phyloP scores from a whole-genome alignment of 495 filamentous ascomycete genomes.

The Sordaria brevicollis region DNA sequence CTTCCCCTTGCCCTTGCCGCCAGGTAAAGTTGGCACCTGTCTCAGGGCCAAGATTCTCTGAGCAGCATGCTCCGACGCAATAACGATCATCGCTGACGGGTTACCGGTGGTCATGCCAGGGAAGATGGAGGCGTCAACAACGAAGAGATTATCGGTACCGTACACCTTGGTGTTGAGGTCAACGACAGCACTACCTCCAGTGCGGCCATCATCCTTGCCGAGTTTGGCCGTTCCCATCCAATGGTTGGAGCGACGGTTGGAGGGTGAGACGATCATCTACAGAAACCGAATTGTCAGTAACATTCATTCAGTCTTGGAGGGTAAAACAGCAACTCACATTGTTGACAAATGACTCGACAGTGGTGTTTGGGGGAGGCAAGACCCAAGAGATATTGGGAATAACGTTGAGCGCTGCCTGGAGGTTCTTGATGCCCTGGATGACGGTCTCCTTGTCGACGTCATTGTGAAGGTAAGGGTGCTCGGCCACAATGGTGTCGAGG shows the following conservation, averaged over 20 bases:
- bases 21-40: background rate
- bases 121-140: slow-evolving; percentile 56
- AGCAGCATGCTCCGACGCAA: slow-evolving; percentile 46
- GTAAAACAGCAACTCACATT: slow-evolving; percentile 5
- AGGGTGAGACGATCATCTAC: slow-evolving; percentile 39
- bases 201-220: slow-evolving; percentile 55
- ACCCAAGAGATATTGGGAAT: slow-evolving; percentile 46
- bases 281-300: background rate
- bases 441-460: slow-evolving; percentile 40
- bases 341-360: slow-evolving; percentile 45
- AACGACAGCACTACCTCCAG: slow-evolving; percentile 54
- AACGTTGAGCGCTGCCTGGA: slow-evolving; percentile 43
- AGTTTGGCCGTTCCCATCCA: slow-evolving; percentile 57
- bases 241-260: slow-evolving; percentile 57
- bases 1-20: background rate
- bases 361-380: slow-evolving; percentile 41
- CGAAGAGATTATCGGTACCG: slow-evolving; percentile 59
- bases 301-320: background rate
- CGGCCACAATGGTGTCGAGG: slow-evolving; percentile 43
- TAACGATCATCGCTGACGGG: slow-evolving; percentile 50
- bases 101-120: slow-evolving; percentile 52
- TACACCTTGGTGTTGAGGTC: slow-evolving; percentile 63
- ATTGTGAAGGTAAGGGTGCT: slow-evolving; percentile 42
- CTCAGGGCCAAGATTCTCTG: slow-evolving; percentile 18
- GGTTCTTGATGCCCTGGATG: slow-evolving; percentile 48